Evolutionary conservation across 305 asterid genomes (phyloP), one percentile per base, ranked within the genome.

Genomic region (Rubia tinctorum): DNA sequence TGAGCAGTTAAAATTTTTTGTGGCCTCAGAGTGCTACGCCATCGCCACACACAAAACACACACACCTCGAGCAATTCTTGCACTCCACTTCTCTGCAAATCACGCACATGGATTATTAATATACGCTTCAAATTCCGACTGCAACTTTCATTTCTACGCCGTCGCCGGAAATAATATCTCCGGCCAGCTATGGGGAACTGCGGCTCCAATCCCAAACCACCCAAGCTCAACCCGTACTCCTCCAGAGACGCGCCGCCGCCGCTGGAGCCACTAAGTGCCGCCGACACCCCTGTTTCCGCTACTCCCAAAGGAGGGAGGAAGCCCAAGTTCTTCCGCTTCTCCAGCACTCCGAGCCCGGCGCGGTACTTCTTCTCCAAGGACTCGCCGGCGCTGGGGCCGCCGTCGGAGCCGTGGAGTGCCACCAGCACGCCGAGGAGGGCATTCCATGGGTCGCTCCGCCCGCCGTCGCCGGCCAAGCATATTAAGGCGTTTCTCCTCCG

Each of bases 401-500:
- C 76, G 51, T 71, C 73, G 8, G 78, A 81, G n/a, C 77, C 88
- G 15, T 76, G 75, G 71, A 77, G 84, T 65, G 80, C 65, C 5
- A 71, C 44, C 22, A 77, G 76, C 13, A 83, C 86, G 2, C 86
- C 86, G 12, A 67, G 75, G 77, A 71, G 84, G 78, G 47, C 71
- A 10, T 77, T 74, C 37, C 80, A 72, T 63, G 74, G 82, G 23
- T 82, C 79, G 17, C 68, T 75, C 30, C 82, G 80, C 7, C 82
- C 91, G 30, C 89, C 91, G 49, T 86, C 93, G 3, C 93, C 91
- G 69, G 91, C 89, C 53, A 86, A 84, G 82, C 91, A 81, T 66
- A 70, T 86, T 60, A 86, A 80, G 80, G 86, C 86, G 8, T 71
- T 81, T 74, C 77, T 89, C 40, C 55, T 79, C 73, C 75, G 85